phyloP scores from a whole-genome alignment of 164 flowering plant species.

The Akebia trifoliata region DNA sequence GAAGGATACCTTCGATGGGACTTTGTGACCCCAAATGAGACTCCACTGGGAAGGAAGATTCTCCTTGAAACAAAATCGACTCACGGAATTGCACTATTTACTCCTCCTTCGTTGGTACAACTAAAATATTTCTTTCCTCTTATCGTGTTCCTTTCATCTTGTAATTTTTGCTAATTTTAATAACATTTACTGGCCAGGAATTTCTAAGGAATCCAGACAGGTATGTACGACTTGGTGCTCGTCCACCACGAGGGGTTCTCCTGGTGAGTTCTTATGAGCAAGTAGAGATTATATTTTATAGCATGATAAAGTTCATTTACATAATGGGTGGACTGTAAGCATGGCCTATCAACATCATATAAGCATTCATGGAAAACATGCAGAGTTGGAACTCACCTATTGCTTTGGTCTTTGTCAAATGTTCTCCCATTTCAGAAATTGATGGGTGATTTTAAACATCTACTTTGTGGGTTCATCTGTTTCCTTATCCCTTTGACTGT shows the following conservation, averaged over 20 bases:
- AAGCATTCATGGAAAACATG: not conserved
- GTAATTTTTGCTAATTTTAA: not conserved
- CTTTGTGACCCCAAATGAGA: too few species aligned
- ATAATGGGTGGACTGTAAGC: not conserved
- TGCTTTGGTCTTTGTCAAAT: not conserved
- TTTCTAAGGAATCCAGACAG: slow-evolving; percentile 89
- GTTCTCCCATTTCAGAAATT: not conserved
- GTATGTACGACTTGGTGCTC: slow-evolving; percentile 85
- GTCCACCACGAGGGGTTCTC: slow-evolving; percentile 97
- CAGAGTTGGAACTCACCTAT: not conserved
- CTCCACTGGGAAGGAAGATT: too few species aligned
- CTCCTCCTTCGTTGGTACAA: too few species aligned
- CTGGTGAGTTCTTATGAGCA: slow-evolving; percentile 60
- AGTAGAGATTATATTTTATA: not conserved
- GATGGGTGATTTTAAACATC: too few species aligned
- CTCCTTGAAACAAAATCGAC: too few species aligned
- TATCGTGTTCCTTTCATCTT: not conserved
- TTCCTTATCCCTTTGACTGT: not conserved
- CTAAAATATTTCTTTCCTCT: too few species aligned
- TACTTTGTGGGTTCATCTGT: not conserved
- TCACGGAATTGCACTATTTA: too few species aligned
- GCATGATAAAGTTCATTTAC: not conserved
- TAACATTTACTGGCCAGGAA: slow-evolving; percentile 57
- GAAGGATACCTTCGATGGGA: too few species aligned
- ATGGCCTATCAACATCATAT: not conserved